Evolutionary conservation across 2,329 filamentous ascomycete species (phyloP).

Genomic region (Cryphonectria parasitica): DNA sequence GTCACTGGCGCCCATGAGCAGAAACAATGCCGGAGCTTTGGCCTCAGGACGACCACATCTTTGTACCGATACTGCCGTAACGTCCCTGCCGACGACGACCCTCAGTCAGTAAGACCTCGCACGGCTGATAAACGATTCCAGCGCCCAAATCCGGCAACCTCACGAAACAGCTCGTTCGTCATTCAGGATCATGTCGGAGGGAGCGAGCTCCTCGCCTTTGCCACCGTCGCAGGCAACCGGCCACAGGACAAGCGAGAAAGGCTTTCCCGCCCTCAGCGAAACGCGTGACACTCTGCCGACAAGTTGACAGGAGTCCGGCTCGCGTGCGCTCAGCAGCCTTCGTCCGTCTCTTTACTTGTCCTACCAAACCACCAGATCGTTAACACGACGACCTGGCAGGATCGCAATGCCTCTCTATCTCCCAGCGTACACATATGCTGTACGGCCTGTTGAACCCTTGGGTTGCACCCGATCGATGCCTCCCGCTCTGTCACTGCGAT

Average conservation of each 20-base stretch:
- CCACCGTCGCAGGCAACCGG: slow-evolving; percentile 9
- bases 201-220: slow-evolving; percentile 8
- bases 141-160: background rate
- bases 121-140: background rate
- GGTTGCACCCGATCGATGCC: slow-evolving; percentile 22
- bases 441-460: slow-evolving; percentile 22
- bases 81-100: background rate
- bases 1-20: background rate
- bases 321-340: slow-evolving; percentile 12
- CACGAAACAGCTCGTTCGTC: background rate
- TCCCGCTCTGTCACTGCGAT: slow-evolving; percentile 10
- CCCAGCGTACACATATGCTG: slow-evolving; percentile 15
- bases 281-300: background rate
- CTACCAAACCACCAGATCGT: slow-evolving; percentile 26
- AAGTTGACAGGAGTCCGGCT: background rate
- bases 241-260: slow-evolving; percentile 12
- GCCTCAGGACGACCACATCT: background rate
- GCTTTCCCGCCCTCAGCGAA: background rate
- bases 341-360: slow-evolving; percentile 12
- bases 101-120: background rate
- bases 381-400: slow-evolving; percentile 24
- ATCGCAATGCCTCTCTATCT: slow-evolving; percentile 20
- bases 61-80: background rate
- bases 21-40: background rate
- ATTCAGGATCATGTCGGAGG: background rate